Conservation (phyloP, 2,329 filamentous ascomycete genomes). For the Huntiella decipiens region DNA sequence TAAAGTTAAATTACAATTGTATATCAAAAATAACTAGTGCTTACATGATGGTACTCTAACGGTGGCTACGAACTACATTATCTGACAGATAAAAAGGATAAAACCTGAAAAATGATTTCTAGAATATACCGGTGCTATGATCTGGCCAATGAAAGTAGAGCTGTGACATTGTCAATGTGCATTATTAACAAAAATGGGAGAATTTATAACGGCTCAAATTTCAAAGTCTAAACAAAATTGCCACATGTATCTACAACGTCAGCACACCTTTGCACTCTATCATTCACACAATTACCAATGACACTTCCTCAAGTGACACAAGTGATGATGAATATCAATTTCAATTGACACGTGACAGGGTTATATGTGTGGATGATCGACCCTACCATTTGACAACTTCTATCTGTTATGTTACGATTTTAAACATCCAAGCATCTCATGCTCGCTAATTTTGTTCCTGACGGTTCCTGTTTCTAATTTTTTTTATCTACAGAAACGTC, state of each 20-base stretch:
- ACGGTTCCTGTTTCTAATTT: conserved; percentile 2
- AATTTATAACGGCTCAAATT: too few relatives aligned
- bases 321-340: too few relatives aligned
- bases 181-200: too few relatives aligned
- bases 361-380: not conserved
- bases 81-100: not conserved
- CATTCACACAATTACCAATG: not conserved
- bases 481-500: not conserved
- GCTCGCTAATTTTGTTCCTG: not conserved
- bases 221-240: too few relatives aligned
- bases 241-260: too few relatives aligned
- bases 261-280: not conserved
- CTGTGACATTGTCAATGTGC: too few relatives aligned
- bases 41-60: not conserved
- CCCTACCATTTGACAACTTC: not conserved
- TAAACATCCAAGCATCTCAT: not conserved
- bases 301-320: not conserved
- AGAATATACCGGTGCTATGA: too few relatives aligned
- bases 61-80: not conserved
- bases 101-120: too few relatives aligned
- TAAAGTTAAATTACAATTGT: not conserved
- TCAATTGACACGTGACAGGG: too few relatives aligned
- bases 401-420: too few relatives aligned
- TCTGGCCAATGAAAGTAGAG: too few relatives aligned
- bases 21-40: not conserved